Base-by-base conservation (phyloP, 805 yeast species). In the Jamesozyma lodderae region DNA sequence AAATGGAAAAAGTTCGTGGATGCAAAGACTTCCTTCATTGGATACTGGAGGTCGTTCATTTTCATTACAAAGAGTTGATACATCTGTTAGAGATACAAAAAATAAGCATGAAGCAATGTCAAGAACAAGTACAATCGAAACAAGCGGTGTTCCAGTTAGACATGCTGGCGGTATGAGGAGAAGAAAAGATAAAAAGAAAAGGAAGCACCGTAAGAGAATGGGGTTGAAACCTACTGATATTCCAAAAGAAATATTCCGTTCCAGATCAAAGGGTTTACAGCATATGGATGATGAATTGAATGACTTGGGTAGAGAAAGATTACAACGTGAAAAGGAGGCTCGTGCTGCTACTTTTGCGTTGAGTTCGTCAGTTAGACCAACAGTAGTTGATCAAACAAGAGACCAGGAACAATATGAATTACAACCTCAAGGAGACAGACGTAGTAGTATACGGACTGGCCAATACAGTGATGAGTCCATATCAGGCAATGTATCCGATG, bases 1-100 rank as follows among this genome's bases (percentile, higher is more conserved):
- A 15, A 60, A 66, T 57, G 62, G 69, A 29, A 66, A 71, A 47
- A 69, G 79, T 6, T 67, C 81, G 21, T 83, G 96, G 96, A 75
- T 88, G 67, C 72, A 78, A 38, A 77, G 96, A 59, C 70, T 90
- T 49, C 96, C 95, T 23, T 74, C 81, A 31, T 65, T 85, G 57
- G 92, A 81, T 37, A 74, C 43, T 28, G 40, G 46, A 11, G 82
- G 87, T 6, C 73, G 88, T 21, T 77, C 92, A 1, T 77, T 83
- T 48, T 85, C 95, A 2, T 70, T 88, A 44, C 88, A 81, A 42
- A 72, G 94, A 52, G 73, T 86, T 32, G 96, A 86, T 53, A 84
- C 94, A 0, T 16, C 15, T 14, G 41, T 32, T 13, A 63, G 63
- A 45, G 73, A 70, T 15, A 40, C 37, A 11, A 17, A 33, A 23